Conservation (phyloP, 306 rosid genomes). For the Argentina anserina region DNA sequence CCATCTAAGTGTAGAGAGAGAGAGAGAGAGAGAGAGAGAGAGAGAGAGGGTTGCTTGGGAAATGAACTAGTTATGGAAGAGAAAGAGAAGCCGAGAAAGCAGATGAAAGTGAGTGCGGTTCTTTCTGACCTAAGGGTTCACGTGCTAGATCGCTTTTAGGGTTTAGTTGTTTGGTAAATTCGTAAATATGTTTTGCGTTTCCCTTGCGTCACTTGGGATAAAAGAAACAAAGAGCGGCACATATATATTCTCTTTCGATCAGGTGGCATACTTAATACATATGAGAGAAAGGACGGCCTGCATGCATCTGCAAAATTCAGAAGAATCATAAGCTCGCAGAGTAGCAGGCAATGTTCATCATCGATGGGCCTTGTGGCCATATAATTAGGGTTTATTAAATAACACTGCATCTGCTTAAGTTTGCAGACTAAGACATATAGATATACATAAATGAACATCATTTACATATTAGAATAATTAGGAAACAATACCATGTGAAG, state of each 20-base stretch:
- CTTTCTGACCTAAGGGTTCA: slow-evolving; percentile 31
- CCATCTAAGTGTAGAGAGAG: slow-evolving; percentile 19
- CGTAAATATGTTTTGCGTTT: not conserved
- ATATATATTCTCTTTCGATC: not conserved
- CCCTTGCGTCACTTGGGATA: slow-evolving; percentile 20
- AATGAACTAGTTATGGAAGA: slow-evolving; percentile 3
- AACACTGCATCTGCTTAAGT: not conserved
- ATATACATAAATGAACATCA: not conserved
- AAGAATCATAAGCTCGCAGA: not conserved
- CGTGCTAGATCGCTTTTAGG: not conserved
- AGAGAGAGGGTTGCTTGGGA: slow-evolving; percentile 23
- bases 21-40: slow-evolving; percentile 17
- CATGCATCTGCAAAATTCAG: not conserved
- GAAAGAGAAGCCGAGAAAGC: not conserved
- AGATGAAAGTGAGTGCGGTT: slow-evolving; percentile 15
- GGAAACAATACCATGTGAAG: slow-evolving; percentile 14
- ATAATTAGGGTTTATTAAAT: slow-evolving; percentile 22
- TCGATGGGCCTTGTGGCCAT: not conserved
- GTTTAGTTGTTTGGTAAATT: not conserved
- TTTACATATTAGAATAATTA: not conserved
- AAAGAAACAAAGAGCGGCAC: not conserved
- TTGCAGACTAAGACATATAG: not conserved
- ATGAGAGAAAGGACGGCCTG: slow-evolving; percentile 4
- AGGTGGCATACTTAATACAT: slow-evolving; percentile 9
- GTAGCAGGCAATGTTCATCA: slow-evolving; percentile 29